Evolutionary conservation across 495 filamentous ascomycete species (phyloP), one percentile per base, ranked within the genome.

Genomic region (Clohesyomyces aquaticus): DNA sequence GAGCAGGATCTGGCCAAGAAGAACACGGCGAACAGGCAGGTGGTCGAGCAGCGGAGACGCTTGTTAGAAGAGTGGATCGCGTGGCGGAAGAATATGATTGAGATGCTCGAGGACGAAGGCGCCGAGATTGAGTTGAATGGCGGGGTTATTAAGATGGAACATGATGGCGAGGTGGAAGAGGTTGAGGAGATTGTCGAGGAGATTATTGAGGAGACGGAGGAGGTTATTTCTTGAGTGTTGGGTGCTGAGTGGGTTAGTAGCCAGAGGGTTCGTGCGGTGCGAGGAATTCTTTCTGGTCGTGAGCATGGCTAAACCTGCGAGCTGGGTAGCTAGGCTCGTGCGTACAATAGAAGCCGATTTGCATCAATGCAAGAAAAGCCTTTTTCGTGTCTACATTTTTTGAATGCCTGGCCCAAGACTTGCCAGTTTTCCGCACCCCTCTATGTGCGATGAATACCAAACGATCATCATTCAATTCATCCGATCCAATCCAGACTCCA

Each of bases 1-100:
- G 90, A 94, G 77, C 90, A 96, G 76, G 94, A 98, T 76, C 85
- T 87, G 67, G 91, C 92, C 66, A 91, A 91, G 67, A 91, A 91
- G 75, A 90, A 90, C 67, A 91, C 90, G 57, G 94, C 93, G 71
- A 93, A 96, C 78, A 86, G 91, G 49, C 93, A 91, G 55, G 90
- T 98, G 35, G 89, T 98, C 55, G 92, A 98, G 79, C 85, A 84
- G 60, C 83, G 95, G 72, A 86, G 92, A 75, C 81, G 89, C 63
- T 73, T 92, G 48, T 84, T 98, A 68, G 86, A 88, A 71, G 94
- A 98, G 77, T 98, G 93, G 93, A 67, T 87, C 38, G 88, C 87
- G 57, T 98, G 92, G 92, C 79, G 91, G 68, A 86, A 86, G 69
- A 76, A 78, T 61, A 84, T 91, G 67, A 87, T 88, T 77, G 84